These are phyloP conservation scores for Kluyveromyces wickerhamii DNA, from an alignment of 805 yeast genomes.

Conservation along the genomic window DNA sequence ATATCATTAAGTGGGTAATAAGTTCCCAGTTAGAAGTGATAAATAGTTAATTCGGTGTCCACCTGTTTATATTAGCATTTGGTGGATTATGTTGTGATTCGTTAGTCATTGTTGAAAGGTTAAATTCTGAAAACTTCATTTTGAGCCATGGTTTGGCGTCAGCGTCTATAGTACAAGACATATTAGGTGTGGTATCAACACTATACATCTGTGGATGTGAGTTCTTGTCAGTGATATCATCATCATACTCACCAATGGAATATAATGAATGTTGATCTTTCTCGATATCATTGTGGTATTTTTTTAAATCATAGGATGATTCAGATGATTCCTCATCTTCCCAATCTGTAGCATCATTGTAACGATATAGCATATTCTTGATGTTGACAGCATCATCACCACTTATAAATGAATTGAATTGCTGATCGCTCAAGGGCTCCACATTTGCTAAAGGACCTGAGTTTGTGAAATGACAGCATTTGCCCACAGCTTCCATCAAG, in stretches of 20 bases:
- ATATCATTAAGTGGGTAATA: neutral
- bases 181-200: constrained; percentile 9
- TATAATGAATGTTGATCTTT: too few relatives aligned
- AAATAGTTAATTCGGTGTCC: neutral
- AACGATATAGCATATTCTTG: constrained; percentile 13
- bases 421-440: constrained; percentile 13
- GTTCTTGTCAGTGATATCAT: too few relatives aligned
- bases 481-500: constrained; percentile 19
- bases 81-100: neutral
- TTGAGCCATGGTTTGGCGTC: neutral
- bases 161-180: too few relatives aligned
- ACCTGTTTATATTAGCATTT: neutral
- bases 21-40: too few relatives aligned
- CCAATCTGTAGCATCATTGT: constrained; percentile 2
- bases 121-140: neutral
- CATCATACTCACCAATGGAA: too few relatives aligned
- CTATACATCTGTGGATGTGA: constrained; percentile 2
- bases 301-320: neutral
- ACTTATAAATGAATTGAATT: constrained; percentile 13
- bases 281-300: constrained; percentile 9
- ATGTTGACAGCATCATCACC: constrained; percentile 15
- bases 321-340: constrained; percentile 1
- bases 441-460: constrained; percentile 24
- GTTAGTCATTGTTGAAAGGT: neutral
- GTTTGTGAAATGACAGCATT: constrained; percentile 22